Percentiles rank a stretch among this genome's conserved stretches.
phyloP scores from a whole-genome alignment of 2,329 filamentous ascomycete species.

The Cytospora schulzeri region DNA sequence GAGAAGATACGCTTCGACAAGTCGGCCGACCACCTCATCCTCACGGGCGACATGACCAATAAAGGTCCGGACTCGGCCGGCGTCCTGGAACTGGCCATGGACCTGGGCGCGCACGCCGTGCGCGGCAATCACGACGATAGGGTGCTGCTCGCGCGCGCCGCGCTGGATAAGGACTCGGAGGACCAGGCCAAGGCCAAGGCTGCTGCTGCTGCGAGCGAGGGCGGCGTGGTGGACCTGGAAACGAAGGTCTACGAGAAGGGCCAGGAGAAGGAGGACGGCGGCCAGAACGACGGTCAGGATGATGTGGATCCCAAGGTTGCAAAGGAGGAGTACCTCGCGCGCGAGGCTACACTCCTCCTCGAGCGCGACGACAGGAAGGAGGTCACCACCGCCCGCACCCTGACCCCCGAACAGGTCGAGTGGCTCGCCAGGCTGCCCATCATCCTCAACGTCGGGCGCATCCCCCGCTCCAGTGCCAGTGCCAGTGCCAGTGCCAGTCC shows the following conservation, averaged over 20 bases:
- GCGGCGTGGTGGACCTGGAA: constrained; percentile 12
- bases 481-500: too few species aligned
- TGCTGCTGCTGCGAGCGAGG: not conserved
- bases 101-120: constrained; percentile 75
- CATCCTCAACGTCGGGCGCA: constrained; percentile 71
- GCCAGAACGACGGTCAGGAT: not conserved
- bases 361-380: constrained; percentile 43
- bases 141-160: constrained; percentile 67
- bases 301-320: constrained; percentile 23
- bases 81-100: constrained; percentile 75
- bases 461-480: constrained; percentile 42
- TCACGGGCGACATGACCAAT: constrained; percentile 78
- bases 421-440: constrained; percentile 75
- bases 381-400: constrained; percentile 58
- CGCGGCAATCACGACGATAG: constrained; percentile 93
- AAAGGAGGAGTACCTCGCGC: constrained; percentile 30
- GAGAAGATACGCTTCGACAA: constrained; percentile 64
- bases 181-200: not conserved
- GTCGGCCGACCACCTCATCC: constrained; percentile 70
- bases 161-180: constrained; percentile 32
- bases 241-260: constrained; percentile 26
- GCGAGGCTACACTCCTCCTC: constrained; percentile 29
- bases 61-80: constrained; percentile 84
- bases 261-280: constrained; percentile 31
- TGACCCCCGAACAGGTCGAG: constrained; percentile 59